Evolutionary conservation across 257 asterid genomes (phyloP), one percentile per base, ranked within the genome.

Genomic region (Fraxinus quadrangulata): DNA sequence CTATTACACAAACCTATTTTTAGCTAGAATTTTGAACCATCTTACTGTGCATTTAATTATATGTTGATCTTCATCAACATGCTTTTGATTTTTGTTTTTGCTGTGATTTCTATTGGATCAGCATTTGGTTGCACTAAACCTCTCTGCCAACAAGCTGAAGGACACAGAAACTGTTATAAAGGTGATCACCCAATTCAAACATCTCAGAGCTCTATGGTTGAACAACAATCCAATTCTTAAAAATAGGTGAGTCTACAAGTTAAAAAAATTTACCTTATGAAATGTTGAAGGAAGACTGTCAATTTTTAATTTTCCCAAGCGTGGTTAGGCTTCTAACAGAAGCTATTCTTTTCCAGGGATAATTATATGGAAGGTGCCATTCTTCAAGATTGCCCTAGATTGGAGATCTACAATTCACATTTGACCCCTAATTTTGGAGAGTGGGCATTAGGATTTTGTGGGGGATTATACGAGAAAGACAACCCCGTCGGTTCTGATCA

Each of bases 381-480:
- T 81, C 85, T 83, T 47, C 85, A 26, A 68, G 83, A 78, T 75
- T 91, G 93, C 83, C 90, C 91, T 31, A 73, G 67, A 45, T 74
- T 96, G 84, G 99, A 96, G 81, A 88, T 96, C 72, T 90, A 85
- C 78, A 92, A 92, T 82, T 93, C 98, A 49, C 80, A 66, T 67
- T 93, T 93, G 86, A 96, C 97, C 65, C 78, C 84, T 14, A 87
- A 85, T 54, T 92, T 87, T 84, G 96, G 97, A 24, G 83, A 81
- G 81, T 96, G 98, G 97, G 98, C 98, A 28, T 85, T 96, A 67
- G 97, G 98, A 66, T 93, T 93, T 85, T 93, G 97, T 89, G 99
- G 96, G 83, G 97, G 97, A 77, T 76, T 90, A 66, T 87, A 83
- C 71, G 89, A 81, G 74, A 82, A 85, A 54, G 96, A 89, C 80